Conservation (phyloP, 768 basidiomycete species). For the Lanmaoa rubissima region DNA sequence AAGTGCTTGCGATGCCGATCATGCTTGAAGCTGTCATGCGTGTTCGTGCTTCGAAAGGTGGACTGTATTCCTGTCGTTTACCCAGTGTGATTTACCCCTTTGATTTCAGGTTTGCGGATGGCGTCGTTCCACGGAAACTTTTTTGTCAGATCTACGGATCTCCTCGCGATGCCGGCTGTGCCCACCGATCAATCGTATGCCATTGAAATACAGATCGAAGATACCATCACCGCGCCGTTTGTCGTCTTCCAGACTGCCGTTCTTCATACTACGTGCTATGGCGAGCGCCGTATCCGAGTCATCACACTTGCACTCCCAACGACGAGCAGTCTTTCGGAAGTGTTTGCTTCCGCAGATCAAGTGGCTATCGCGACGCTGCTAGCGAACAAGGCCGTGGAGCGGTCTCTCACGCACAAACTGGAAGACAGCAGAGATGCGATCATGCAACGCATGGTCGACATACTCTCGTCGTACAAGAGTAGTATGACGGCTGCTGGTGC, state of each 20-base stretch:
- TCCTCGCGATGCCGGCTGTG: slow-evolving; percentile 95
- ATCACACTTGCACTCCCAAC: slow-evolving; percentile 86
- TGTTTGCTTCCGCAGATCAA: slow-evolving; percentile 90
- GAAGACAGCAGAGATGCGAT: slow-evolving; percentile 89
- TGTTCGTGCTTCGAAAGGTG: slow-evolving; percentile 94
- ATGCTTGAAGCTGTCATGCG: slow-evolving; percentile 98
- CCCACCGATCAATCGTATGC: slow-evolving; percentile 95
- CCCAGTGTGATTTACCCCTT: background rate
- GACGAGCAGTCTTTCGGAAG: slow-evolving; percentile 81
- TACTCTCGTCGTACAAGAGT: slow-evolving; percentile 86
- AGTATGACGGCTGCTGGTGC: slow-evolving; percentile 94
- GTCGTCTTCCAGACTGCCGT: slow-evolving; percentile 95
- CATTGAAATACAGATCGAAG: slow-evolving; percentile 95
- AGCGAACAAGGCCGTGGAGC: slow-evolving; percentile 92
- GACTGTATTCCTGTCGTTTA: slow-evolving; percentile 2
- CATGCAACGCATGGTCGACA: slow-evolving; percentile 79
- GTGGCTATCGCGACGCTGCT: slow-evolving; percentile 80
- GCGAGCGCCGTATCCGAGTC: slow-evolving; percentile 90
- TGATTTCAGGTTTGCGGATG: slow-evolving; percentile 78
- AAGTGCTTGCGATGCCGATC: slow-evolving; percentile 89
- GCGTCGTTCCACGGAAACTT: slow-evolving; percentile 98
- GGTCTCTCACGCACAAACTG: slow-evolving; percentile 77
- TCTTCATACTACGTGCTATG: slow-evolving; percentile 91
- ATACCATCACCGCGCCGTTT: slow-evolving; percentile 85
- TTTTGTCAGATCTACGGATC: slow-evolving; percentile 95